Percentiles rank a stretch among this genome's conserved stretches.
Evolutionary conservation across 192 early-diverging fungal species (phyloP).

Genomic region (Coemansia javaensis): DNA sequence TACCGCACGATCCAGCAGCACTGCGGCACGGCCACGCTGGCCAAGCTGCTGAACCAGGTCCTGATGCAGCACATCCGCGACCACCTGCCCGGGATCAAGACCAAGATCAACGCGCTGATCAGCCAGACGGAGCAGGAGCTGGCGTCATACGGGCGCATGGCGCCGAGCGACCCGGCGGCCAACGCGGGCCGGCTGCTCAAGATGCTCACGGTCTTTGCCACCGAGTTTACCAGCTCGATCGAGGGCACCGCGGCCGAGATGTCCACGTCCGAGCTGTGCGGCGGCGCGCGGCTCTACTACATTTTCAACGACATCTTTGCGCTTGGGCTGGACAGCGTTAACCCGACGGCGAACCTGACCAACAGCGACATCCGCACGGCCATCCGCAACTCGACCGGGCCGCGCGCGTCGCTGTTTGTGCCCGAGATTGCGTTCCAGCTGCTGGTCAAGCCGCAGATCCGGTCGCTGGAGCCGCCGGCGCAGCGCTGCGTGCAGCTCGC

Average conservation of each 20-base stretch:
- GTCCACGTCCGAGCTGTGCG: slow-evolving; percentile 72
- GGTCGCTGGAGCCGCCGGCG: slow-evolving; percentile 66
- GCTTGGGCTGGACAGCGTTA: slow-evolving; percentile 64
- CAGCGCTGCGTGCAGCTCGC: slow-evolving; percentile 76
- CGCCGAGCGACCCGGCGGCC: slow-evolving; percentile 15
- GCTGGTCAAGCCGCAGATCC: slow-evolving; percentile 76
- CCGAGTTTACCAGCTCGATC: slow-evolving; percentile 71
- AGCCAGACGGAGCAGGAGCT: slow-evolving; percentile 75
- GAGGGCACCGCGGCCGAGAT: slow-evolving; percentile 69
- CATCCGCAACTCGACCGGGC: slow-evolving; percentile 79
- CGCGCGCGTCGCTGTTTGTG: slow-evolving; percentile 74
- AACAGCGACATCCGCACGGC: slow-evolving; percentile 73
- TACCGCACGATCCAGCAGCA: slow-evolving; percentile 66
- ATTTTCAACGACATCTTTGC: slow-evolving; percentile 80
- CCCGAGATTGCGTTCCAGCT: slow-evolving; percentile 83
- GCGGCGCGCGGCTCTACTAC: slow-evolving; percentile 77
- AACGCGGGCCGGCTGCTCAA: slow-evolving; percentile 57
- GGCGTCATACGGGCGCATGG: slow-evolving; percentile 58
- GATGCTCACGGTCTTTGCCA: slow-evolving; percentile 70
- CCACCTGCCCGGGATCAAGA: slow-evolving; percentile 69
- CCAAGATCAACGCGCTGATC: slow-evolving; percentile 69
- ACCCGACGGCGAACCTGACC: slow-evolving; percentile 65
- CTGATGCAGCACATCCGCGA: slow-evolving; percentile 77
- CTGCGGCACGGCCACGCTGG: slow-evolving; percentile 68
- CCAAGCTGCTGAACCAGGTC: slow-evolving; percentile 67